Base-by-base conservation (phyloP, 2,329 filamentous ascomycete species). In the Neoarthrinium moseri region DNA sequence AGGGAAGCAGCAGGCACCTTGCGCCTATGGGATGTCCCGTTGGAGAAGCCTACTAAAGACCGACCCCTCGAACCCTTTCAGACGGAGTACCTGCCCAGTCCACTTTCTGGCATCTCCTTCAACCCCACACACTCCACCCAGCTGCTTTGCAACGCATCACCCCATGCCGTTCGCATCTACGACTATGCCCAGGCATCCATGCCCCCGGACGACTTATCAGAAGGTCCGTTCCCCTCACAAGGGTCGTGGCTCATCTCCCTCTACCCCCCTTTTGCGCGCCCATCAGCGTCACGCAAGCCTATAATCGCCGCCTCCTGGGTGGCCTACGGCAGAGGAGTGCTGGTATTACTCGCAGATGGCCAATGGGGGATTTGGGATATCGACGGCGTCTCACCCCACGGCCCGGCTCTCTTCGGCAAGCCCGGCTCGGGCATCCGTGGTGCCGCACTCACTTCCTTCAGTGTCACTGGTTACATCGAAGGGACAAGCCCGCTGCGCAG, bases 341-440 rank as follows among this genome's bases (percentile, higher is more conserved):
- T 86, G 32, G 70, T 72, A 1, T 67, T 86, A 3, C 66, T 85
- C 4, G 76, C 77, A 1, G 83, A 86, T 53, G 83, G 82, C 6
- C 81, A 82, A 59, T 86, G 83, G 83, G 83, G 80, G 12, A 77
- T 86, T 26, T 86, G 82, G 82, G 82, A 86, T 54, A 72, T 86
- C 35, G 79, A 84, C 50, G 78, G 80, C 6, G 71, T 71, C 23
- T 76, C 75, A 30, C 77, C 79, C 2, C 61, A 72, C 27, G 61
- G 71, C 38, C 61, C 71, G 47, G 60, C 70, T 0, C 61, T 81
- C 4, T 71, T 80, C 20, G 74, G 69, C 32, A 78, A 74, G 53
- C 65, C 77, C 24, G 71, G 71, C 46, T 65, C 72, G 39, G 78
- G 78, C 5, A 70, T 82, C 26, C 71, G 72, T 15, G 81, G 81